phyloP scores from a whole-genome alignment of 768 basidiomycete genomes.

The Russula earlei region DNA sequence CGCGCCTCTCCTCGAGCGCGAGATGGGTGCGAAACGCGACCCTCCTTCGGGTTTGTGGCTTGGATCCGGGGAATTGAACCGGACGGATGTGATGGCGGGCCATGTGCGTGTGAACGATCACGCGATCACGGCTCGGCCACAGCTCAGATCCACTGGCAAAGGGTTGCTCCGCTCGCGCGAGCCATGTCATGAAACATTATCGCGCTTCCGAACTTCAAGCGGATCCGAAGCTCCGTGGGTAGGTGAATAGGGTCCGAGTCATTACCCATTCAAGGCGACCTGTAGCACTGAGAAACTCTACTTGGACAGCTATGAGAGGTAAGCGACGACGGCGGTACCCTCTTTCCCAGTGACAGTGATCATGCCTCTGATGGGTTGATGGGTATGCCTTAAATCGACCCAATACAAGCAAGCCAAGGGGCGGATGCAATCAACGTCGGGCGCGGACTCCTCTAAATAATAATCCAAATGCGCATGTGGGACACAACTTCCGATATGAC shows the following conservation, averaged over 20 bases:
- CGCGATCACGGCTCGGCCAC: not conserved
- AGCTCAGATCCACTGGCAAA: constrained; percentile 20
- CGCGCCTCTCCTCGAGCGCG: not conserved
- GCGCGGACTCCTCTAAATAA: constrained; percentile 40
- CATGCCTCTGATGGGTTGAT: not conserved
- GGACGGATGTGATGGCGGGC: constrained; percentile 62
- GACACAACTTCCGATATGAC: too few relatives aligned
- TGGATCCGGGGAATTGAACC: constrained; percentile 46
- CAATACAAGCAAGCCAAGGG: constrained; percentile 69
- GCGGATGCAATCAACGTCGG: constrained; percentile 69
- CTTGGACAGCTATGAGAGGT: constrained; percentile 70
- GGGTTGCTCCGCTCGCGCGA: constrained; percentile 67
- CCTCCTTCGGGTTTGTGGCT: constrained; percentile 47
- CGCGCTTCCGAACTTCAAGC: constrained; percentile 52
- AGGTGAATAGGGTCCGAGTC: constrained; percentile 46
- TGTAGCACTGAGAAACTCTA: constrained; percentile 67
- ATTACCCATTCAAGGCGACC: constrained; percentile 52
- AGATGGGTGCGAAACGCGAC: not conserved
- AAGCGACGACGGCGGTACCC: constrained; percentile 3
- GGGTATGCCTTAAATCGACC: constrained; percentile 74
- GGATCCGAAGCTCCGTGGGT: constrained; percentile 41
- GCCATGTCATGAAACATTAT: constrained; percentile 54
- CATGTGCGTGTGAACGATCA: constrained; percentile 38
- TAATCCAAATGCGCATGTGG: too few relatives aligned
- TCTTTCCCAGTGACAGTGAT: not conserved